Conservation (phyloP, 306 rosid genomes). For the Abrus pulchellus region DNA sequence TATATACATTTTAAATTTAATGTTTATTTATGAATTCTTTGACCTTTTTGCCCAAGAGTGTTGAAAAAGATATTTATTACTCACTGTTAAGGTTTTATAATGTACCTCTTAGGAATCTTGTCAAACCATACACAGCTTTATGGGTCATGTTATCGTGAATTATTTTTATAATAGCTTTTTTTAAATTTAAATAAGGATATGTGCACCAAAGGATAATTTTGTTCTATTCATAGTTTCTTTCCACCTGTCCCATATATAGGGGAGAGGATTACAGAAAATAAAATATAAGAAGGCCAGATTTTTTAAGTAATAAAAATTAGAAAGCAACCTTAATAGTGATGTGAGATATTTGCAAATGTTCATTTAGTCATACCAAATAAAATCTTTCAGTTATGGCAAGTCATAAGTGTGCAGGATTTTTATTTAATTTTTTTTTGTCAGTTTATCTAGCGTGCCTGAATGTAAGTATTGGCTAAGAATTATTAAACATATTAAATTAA, state of each 20-base stretch:
- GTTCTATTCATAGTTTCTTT: background rate
- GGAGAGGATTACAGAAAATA: background rate
- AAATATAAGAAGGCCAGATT: background rate
- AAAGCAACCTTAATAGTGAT: background rate
- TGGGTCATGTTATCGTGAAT: background rate
- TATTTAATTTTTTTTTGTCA: too few species aligned
- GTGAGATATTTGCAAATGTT: background rate
- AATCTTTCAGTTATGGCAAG: too few species aligned
- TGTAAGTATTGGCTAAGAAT: too few species aligned
- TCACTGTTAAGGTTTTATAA: background rate
- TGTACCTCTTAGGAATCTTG: background rate
- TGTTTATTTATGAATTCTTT: too few species aligned
- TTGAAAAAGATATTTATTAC: background rate
- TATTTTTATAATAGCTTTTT: background rate
- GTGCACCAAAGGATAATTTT: background rate
- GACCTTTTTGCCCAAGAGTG: background rate
- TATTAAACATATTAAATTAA: too few species aligned
- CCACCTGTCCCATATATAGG: background rate
- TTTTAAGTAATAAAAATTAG: background rate
- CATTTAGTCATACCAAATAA: too few species aligned
- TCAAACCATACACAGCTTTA: background rate
- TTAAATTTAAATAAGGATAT: background rate
- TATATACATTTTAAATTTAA: too few species aligned
- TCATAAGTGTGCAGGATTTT: too few species aligned
- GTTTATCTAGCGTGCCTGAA: too few species aligned